Evolutionary conservation across 2,329 filamentous ascomycete species (phyloP).

Genomic region (Verticillium nonalfalfae): DNA sequence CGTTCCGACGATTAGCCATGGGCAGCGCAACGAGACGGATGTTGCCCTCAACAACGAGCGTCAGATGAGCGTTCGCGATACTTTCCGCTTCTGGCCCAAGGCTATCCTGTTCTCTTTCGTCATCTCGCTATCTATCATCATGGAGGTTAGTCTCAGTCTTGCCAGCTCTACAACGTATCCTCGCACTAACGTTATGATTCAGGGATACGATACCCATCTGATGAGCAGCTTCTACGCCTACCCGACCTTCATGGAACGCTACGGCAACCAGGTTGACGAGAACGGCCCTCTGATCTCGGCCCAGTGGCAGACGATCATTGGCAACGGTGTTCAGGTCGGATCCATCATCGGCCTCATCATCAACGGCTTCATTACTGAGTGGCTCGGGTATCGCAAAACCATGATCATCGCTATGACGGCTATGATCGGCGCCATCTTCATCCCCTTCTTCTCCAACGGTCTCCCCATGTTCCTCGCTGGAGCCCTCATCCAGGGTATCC

Average conservation of each 20-base stretch:
- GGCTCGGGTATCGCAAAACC: constrained; percentile 42
- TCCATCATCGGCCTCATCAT: constrained; percentile 49
- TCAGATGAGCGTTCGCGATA: constrained; percentile 13
- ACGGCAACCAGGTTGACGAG: constrained; percentile 35
- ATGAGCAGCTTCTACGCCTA: constrained; percentile 36
- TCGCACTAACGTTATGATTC: not conserved
- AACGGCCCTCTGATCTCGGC: constrained; percentile 31
- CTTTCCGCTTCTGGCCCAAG: constrained; percentile 29
- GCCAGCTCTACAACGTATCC: not conserved
- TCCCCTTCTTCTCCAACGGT: constrained; percentile 45
- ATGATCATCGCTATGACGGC: constrained; percentile 38
- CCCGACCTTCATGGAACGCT: constrained; percentile 33
- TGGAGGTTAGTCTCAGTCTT: constrained; percentile 22
- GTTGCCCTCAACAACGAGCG: constrained; percentile 13
- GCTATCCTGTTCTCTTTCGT: constrained; percentile 41
- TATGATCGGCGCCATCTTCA: constrained; percentile 45
- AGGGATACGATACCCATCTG: constrained; percentile 42
- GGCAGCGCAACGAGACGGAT: constrained; percentile 5
- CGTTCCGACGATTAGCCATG: constrained; percentile 8
- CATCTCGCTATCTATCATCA: constrained; percentile 38
- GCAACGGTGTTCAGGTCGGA: constrained; percentile 46
- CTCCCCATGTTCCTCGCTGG: constrained; percentile 39
- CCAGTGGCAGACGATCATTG: constrained; percentile 51
- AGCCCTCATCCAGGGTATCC: constrained; percentile 32
- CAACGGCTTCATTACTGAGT: constrained; percentile 45